Base-by-base conservation (phyloP, 495 filamentous ascomycete species). In the Penicillium simplicissimum region DNA sequence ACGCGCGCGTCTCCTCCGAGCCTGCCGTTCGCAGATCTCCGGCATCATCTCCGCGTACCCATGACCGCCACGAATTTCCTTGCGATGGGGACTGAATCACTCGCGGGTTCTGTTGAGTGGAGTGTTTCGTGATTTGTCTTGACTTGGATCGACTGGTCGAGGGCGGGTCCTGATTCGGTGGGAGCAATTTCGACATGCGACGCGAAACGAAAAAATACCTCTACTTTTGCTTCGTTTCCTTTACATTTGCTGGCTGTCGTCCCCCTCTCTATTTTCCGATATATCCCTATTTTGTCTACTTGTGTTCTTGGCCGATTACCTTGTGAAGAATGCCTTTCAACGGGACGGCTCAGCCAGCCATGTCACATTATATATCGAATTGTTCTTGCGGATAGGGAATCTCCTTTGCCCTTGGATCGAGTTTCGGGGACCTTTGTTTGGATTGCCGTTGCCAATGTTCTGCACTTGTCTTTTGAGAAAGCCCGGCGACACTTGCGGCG, bases 1-100 rank as follows among this genome's bases (percentile, higher is more conserved):
- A 57, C 53, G 52, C 57, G 62, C 55, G 62, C 64, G 36, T 61
- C 54, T 19, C 38, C 37, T 28, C 28, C 35, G 13, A 33, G 56
- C 56, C 56, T 56, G 59, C 49, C 62, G 63, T 54, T 28, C 33
- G 33, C 40, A 45, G 19, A n/a, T 42, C 21, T 47, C 57, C 19
- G 47, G 37, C 21, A 49, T 58, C 17, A 33, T 58, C 54, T 52
- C 52, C 47, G 57, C 64, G 36, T 45, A 59, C 56, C 72, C 63
- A 73, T 63, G 71, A 74, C 65, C 63, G 66, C 75, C 60, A 75
- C 66, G 71, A 76, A 74, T 74, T 74, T 74, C 68, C 65, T 69
- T 72, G 70, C 67, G 61, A 66, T 60, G 67, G 62, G 34, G 47
- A 52, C 49, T 55, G 53, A 23, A 52, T 40, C 48, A 59, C 56